A percentile compares a stretch with the other conserved stretches of the same genome.
These are phyloP conservation scores for Suillus americanus DNA, from an alignment of 768 basidiomycete genomes.

Conservation along the genomic window DNA sequence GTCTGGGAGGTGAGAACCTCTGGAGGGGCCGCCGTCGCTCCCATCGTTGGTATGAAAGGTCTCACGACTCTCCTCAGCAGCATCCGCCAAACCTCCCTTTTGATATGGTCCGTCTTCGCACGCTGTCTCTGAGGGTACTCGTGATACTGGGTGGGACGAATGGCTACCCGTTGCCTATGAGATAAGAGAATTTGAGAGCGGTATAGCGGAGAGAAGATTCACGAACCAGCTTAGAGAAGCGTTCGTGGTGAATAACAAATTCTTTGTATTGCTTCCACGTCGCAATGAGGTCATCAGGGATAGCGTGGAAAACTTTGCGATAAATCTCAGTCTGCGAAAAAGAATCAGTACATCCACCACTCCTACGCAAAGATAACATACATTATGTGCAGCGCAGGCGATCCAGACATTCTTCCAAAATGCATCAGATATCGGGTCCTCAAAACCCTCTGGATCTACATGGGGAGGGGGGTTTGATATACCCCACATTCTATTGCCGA, in stretches of 20 bases:
- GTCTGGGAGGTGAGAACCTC: constrained; percentile 32
- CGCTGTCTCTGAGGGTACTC: constrained; percentile 58
- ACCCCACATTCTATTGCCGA: constrained; percentile 56
- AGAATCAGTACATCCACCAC: constrained; percentile 1
- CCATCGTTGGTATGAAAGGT: constrained; percentile 18
- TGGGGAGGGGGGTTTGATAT: constrained; percentile 67
- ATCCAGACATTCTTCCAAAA: constrained; percentile 95
- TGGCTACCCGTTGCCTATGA: constrained; percentile 43
- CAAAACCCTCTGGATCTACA: constrained; percentile 76
- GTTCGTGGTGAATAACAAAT: constrained; percentile 74
- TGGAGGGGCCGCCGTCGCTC: constrained; percentile 18
- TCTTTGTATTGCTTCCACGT: constrained; percentile 98
- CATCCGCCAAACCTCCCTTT: constrained; percentile 11
- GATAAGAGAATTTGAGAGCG: constrained; percentile 8
- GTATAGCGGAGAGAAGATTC: background rate
- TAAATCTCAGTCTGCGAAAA: constrained; percentile 83
- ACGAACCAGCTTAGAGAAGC: constrained; percentile 66
- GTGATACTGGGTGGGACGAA: constrained; percentile 46
- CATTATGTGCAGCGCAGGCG: constrained; percentile 85
- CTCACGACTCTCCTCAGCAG: constrained; percentile 15
- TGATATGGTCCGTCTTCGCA: constrained; percentile 32
- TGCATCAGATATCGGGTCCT: constrained; percentile 81
- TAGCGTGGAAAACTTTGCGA: constrained; percentile 90
- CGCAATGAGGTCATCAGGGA: constrained; percentile 89
- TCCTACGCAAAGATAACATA: constrained; percentile 37